Evolutionary conservation across 2,329 filamentous ascomycete species (phyloP), one percentile per base, ranked within the genome.

Genomic region (Paecilomyces sp.): DNA sequence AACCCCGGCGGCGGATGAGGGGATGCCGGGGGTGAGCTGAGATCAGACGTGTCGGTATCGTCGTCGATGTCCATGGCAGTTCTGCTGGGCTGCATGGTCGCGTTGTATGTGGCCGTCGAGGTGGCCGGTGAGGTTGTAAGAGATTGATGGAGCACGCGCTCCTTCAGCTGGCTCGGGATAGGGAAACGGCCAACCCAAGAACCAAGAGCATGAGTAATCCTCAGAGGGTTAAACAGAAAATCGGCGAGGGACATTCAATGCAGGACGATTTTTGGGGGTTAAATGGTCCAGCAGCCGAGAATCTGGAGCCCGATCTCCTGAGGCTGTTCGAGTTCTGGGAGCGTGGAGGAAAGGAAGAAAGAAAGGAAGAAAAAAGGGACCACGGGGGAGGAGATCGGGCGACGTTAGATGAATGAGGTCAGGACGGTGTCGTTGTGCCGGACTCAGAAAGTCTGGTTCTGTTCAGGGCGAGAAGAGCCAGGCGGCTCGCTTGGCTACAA

Each of bases 21-120:
- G 18, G 75, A 78, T 50, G 69, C 65, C n/a, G 72, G 74, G 60
- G 70, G 67, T 54, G 77, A 78, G 62, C 77, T 79, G 57, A 79
- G 67, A 52, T 74, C 72, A 28, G 76, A 78, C 15, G 69, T 61
- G 52, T 76, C 74, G 22, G 73, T 75, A 22, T 71, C 59, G 60
- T 70, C 70, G 51, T 65, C 60, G 57, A 57, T 60, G 33, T 68
- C 66, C 64, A 72, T 70, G 57, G 55, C 57, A 25, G 31, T 25
- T 22, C 57, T 55, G 47, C 59, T 58, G 51, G 56, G 54, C 13
- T 59, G 56, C 54, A 55, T 52, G 55, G 57, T 51, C n/a, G 55
- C 34, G 13, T 24, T 56, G 28, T 58, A 62, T 30, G 51, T 24
- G 24, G 51, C 51, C 51, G 28, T 24, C 0, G 25, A 24, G 3